phyloP scores from a whole-genome alignment of 2,329 filamentous ascomycete species.

The Sarocladium brachiariae region DNA sequence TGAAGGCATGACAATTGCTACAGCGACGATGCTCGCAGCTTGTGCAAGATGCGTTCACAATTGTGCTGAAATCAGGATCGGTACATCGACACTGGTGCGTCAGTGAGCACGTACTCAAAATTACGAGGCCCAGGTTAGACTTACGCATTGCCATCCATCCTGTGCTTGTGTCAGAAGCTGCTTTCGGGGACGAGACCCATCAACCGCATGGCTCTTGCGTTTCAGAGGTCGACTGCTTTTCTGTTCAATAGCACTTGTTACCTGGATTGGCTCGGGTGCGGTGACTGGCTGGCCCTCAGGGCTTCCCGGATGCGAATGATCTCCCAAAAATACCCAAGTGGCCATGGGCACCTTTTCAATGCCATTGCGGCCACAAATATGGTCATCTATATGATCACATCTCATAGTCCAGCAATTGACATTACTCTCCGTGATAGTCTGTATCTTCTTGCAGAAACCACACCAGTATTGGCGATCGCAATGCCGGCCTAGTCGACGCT shows the following conservation, averaged over 20 bases:
- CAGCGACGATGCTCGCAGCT: not conserved
- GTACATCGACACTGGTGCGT: not conserved
- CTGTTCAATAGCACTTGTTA: not conserved
- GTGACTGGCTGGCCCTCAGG: not conserved
- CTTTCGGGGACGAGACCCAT: not conserved
- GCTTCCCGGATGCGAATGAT: not conserved
- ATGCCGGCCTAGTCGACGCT: constrained; percentile 56
- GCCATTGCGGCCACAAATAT: constrained; percentile 50
- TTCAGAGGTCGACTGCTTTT: not conserved
- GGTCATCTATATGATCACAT: constrained; percentile 68
- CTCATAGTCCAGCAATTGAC: constrained; percentile 21
- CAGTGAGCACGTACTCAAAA: not conserved
- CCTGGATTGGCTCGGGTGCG: not conserved
- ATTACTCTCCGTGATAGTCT: constrained; percentile 30
- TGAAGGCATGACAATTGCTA: not conserved
- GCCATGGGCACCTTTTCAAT: constrained; percentile 16
- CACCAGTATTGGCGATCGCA: constrained; percentile 73
- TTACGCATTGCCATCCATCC: not conserved
- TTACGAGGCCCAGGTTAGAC: not conserved
- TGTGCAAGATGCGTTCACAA: not conserved
- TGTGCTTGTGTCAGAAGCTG: not conserved
- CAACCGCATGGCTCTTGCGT: not conserved
- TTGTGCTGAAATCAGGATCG: not conserved
- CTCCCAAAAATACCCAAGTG: constrained; percentile 1
- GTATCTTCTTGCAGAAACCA: constrained; percentile 63